phyloP scores from a whole-genome alignment of 345 rosid species.

The Aquilaria malaccensis region DNA sequence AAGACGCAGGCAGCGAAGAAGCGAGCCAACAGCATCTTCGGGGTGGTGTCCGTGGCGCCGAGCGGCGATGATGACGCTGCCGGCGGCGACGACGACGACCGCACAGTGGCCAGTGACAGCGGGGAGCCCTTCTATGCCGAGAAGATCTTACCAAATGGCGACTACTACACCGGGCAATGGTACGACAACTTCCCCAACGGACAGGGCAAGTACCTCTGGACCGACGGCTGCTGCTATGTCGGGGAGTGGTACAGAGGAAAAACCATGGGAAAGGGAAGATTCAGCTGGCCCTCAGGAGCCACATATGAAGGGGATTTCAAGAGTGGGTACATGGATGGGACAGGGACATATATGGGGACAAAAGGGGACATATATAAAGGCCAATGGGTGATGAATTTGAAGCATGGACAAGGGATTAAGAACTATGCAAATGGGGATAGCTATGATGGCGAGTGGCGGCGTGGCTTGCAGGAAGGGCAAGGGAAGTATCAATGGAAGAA shows the following conservation, averaged over 20 bases:
- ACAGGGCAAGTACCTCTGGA: conserved; percentile 83
- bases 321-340: conserved; percentile 89
- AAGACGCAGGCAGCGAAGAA: conserved; percentile 88
- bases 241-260: conserved; percentile 89
- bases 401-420: conserved; percentile 73
- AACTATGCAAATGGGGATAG: conserved; percentile 59
- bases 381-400: conserved; percentile 84
- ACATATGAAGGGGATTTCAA: conserved; percentile 91
- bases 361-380: conserved; percentile 68
- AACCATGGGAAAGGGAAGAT: conserved; percentile 76
- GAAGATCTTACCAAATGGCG: conserved; percentile 74
- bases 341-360: conserved; percentile 52
- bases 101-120: conserved; percentile 8
- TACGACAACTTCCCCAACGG: conserved; percentile 77
- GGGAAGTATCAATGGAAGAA: conserved; percentile 76
- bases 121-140: conserved; percentile 53
- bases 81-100: conserved; percentile 17
- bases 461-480: conserved; percentile 70
- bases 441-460: conserved; percentile 88
- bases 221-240: conserved; percentile 76
- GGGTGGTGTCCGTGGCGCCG: conserved; percentile 43
- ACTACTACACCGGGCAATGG: conserved; percentile 92
- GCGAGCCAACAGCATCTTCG: conserved; percentile 85
- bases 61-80: conserved; percentile 28
- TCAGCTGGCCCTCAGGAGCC: conserved; percentile 92